Conservation (phyloP, 352 stramenopile genomes). For the Phytopythium helicoides region DNA sequence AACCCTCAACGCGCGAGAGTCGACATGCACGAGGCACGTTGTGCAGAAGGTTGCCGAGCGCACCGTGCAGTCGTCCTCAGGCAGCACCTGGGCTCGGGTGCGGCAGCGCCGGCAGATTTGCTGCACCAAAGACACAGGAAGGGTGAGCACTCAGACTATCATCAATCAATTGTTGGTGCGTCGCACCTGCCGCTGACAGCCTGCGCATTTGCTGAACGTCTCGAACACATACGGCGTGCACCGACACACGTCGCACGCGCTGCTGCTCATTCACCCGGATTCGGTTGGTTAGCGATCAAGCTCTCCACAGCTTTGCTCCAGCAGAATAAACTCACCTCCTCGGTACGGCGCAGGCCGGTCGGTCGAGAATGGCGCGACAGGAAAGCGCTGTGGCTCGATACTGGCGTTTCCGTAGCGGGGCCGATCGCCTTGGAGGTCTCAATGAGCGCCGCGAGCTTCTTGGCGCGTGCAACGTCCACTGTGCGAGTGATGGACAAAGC, state of each 20-base stretch:
- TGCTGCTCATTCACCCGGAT: background rate
- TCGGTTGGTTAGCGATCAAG: too few relatives aligned
- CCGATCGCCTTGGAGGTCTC: background rate
- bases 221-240: slow-evolving; percentile 1
- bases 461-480: slow-evolving; percentile 11
- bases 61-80: slow-evolving; percentile 2
- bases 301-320: too few relatives aligned
- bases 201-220: slow-evolving; percentile 1
- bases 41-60: background rate
- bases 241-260: slow-evolving; percentile 2
- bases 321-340: background rate
- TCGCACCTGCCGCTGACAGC: slow-evolving; percentile 7
- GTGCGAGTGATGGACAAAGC: slow-evolving; percentile 10
- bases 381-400: background rate
- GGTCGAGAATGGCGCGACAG: background rate
- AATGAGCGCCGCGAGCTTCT: slow-evolving; percentile 8
- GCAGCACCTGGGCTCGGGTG: background rate
- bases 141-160: background rate
- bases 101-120: slow-evolving; percentile 6
- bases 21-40: background rate
- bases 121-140: background rate
- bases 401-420: background rate
- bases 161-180: too few relatives aligned
- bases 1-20: background rate
- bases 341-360: background rate